These are phyloP conservation scores for Schwanniomyces etchellsii DNA, from an alignment of 1,139 yeast genomes.

Conservation along the genomic window DNA sequence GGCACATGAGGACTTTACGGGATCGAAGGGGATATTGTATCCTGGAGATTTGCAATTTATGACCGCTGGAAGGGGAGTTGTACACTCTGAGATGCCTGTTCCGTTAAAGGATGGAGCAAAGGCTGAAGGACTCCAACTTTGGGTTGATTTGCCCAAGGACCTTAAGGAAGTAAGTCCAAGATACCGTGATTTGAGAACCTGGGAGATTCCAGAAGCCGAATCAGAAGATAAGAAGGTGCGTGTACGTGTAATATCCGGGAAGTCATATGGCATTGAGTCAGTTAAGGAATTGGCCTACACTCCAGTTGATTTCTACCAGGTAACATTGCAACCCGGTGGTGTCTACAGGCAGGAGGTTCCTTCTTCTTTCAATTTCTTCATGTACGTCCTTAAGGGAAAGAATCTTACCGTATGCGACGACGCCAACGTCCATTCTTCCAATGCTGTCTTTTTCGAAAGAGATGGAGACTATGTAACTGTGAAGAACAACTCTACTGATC, in stretches of 20 bases:
- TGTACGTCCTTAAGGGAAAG: slow-evolving; percentile 64
- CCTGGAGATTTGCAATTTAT: slow-evolving; percentile 91
- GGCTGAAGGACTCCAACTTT: slow-evolving; percentile 74
- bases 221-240: slow-evolving; percentile 62
- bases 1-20: slow-evolving; percentile 92
- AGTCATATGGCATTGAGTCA: slow-evolving; percentile 69
- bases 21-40: slow-evolving; percentile 67
- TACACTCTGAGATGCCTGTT: slow-evolving; percentile 86
- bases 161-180: slow-evolving; percentile 69
- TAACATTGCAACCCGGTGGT: slow-evolving; percentile 63
- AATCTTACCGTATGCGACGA: slow-evolving; percentile 42
- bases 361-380: slow-evolving; percentile 61
- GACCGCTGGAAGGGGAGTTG: slow-evolving; percentile 91
- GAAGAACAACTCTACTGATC: slow-evolving; percentile 31
- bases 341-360: slow-evolving; percentile 58
- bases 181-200: slow-evolving; percentile 69
- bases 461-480: slow-evolving; percentile 60
- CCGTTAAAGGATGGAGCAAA: slow-evolving; percentile 49
- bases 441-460: slow-evolving; percentile 58
- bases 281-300: slow-evolving; percentile 76
- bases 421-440: slow-evolving; percentile 36
- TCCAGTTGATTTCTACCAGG: slow-evolving; percentile 75
- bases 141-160: slow-evolving; percentile 83
- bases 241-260: slow-evolving; percentile 76
- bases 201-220: slow-evolving; percentile 63